Evolutionary conservation across 169 alveolate species (phyloP), one percentile per base, ranked within the genome.

Genomic region (Plasmodium ovale): DNA sequence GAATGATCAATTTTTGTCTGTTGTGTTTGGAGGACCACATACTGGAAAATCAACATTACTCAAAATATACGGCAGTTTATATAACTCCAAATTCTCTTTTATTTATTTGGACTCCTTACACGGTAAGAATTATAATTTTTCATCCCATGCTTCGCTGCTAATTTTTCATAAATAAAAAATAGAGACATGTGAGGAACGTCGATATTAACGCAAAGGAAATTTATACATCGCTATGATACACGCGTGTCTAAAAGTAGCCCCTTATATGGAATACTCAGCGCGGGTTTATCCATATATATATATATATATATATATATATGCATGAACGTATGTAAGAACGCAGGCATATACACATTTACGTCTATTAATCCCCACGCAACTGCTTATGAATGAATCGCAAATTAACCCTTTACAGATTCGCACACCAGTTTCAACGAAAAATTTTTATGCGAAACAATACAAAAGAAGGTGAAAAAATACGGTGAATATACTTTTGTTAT

Each of bases 1-100:
- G 1, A 19, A 79, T 33, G 58, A 79, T 29, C 60, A 79, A 23
- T 79, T 69, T 56, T 37, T 65, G 16, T 79, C 89, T 0, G 5
- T 79, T 21, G 39, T 79, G 16, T 79, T 25, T 47, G 89, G 89
- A 79, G 23, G 27, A 59, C 9, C 68, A 25, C 49, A 65, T 21
- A 65, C 16, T n/a, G 89, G 89, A 51, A 79, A 79, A 39, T 49
- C 89, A 39, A 79, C 89, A 0, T 44, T 79, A 51, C 51, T 79
- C 47, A 79, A 67, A 64, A 79, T 79, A 33, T 79, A 79, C 60
- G 65, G 58, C 82, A 79, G 42, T 19, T 51, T 79, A 42, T 79
- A 65, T 25, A 70, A 70, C 39, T 16, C 19, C 3, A 79, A 79
- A 16, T 67, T 35, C 27, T 37, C 72, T 6, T 79, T 79, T 56